Conservation (phyloP, 2,329 filamentous ascomycete genomes). For the Fusarium sp. region DNA sequence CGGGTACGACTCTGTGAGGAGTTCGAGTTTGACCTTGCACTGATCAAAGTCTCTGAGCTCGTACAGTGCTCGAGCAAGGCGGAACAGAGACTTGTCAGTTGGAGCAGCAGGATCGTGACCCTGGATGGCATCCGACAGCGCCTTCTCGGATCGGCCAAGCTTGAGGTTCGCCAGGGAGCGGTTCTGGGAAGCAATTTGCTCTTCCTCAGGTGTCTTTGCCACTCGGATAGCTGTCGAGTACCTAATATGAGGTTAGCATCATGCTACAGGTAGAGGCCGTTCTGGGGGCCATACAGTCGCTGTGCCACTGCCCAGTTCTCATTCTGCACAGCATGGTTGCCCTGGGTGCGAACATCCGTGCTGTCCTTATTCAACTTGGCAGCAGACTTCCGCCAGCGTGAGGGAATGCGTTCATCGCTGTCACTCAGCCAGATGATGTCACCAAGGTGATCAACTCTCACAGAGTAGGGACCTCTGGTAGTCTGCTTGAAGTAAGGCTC, state of each 20-base stretch:
- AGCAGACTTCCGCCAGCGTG: constrained; percentile 45
- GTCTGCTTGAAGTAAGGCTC: constrained; percentile 63
- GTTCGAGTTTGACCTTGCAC: constrained; percentile 50
- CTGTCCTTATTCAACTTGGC: not conserved
- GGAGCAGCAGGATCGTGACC: constrained; percentile 21
- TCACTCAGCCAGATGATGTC: constrained; percentile 57
- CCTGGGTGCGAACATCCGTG: constrained; percentile 39
- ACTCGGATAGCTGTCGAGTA: constrained; percentile 4
- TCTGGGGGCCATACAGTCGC: constrained; percentile 45
- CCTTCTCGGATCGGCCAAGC: constrained; percentile 44
- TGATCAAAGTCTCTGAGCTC: constrained; percentile 52
- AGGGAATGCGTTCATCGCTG: constrained; percentile 54
- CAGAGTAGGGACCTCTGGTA: constrained; percentile 52
- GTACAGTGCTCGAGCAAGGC: constrained; percentile 59
- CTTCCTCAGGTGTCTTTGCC: constrained; percentile 43
- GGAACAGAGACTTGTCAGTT: constrained; percentile 58
- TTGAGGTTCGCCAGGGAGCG: constrained; percentile 50
- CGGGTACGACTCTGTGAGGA: constrained; percentile 49
- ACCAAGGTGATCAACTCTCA: constrained; percentile 65
- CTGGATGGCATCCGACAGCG: constrained; percentile 45
- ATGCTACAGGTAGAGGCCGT: not conserved
- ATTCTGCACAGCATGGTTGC: constrained; percentile 49
- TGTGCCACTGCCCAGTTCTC: constrained; percentile 46
- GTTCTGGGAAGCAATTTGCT: constrained; percentile 49
- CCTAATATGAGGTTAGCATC: not conserved